A percentile compares a stretch with the other conserved stretches of the same genome.
These are phyloP conservation scores for Penicillium sp. DNA, from an alignment of 2,329 filamentous ascomycete genomes.

Conservation along the genomic window DNA sequence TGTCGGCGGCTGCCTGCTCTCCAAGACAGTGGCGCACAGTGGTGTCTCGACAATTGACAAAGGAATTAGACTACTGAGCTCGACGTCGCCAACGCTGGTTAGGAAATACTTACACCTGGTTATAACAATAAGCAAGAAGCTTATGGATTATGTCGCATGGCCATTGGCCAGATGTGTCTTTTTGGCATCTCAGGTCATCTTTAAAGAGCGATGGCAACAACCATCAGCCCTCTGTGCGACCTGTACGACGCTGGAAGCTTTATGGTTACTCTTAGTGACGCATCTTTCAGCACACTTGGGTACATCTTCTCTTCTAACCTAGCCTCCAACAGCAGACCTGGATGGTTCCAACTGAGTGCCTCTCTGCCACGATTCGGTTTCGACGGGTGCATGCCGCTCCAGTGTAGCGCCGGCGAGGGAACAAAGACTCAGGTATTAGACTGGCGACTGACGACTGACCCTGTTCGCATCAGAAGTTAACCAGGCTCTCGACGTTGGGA, in stretches of 20 bases:
- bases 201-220: conserved; percentile 28
- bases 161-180: conserved; percentile 30
- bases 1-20: conserved; percentile 32
- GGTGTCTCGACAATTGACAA: conserved; percentile 1
- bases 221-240: conserved; percentile 34
- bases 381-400: conserved; percentile 40
- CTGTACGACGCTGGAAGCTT: conserved; percentile 27
- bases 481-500: conserved; percentile 10
- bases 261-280: conserved; percentile 48
- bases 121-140: conserved; percentile 13
- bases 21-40: not conserved
- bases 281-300: conserved; percentile 36
- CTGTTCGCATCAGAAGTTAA: conserved; percentile 8
- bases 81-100: not conserved
- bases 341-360: conserved; percentile 23
- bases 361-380: conserved; percentile 30
- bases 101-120: conserved; percentile 15
- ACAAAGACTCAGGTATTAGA: conserved; percentile 30
- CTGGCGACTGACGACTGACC: conserved; percentile 19
- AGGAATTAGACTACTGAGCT: not conserved
- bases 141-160: conserved; percentile 11
- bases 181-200: conserved; percentile 27
- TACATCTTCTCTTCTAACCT: conserved; percentile 26
- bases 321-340: conserved; percentile 25
- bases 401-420: conserved; percentile 31